These are phyloP conservation scores for Trichoderma asperellum DNA, from an alignment of 2,329 filamentous ascomycete genomes.

Conservation along the genomic window DNA sequence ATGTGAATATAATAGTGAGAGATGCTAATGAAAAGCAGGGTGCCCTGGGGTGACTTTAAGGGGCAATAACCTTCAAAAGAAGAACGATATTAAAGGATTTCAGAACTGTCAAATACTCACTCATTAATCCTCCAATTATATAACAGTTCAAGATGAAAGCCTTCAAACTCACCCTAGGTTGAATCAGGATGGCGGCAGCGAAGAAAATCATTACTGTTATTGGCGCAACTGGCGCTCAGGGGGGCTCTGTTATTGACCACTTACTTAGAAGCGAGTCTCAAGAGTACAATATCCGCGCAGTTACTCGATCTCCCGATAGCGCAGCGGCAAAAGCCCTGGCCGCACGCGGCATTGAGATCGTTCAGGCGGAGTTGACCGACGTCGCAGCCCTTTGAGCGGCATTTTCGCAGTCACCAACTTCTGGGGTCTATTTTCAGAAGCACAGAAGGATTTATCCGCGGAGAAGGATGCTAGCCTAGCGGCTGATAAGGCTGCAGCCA, in stretches of 20 bases:
- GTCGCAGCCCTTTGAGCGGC: slow-evolving; percentile 35
- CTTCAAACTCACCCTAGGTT: background rate
- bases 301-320: slow-evolving; percentile 39
- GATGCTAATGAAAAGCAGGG: background rate
- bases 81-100: background rate
- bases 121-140: background rate
- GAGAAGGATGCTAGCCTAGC: background rate
- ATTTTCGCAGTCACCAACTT: slow-evolving; percentile 42
- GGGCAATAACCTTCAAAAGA: background rate
- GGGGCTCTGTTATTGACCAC: slow-evolving; percentile 39
- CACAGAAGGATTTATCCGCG: background rate
- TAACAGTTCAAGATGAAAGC: background rate
- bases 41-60: background rate
- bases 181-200: slow-evolving; percentile 34
- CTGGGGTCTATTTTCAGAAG: background rate
- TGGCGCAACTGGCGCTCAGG: slow-evolving; percentile 41
- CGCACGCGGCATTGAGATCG: slow-evolving; percentile 37
- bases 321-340: slow-evolving; percentile 37
- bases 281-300: slow-evolving; percentile 37
- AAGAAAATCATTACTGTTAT: slow-evolving; percentile 40
- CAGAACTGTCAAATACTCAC: background rate
- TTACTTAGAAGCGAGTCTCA: slow-evolving; percentile 39
- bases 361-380: slow-evolving; percentile 38
- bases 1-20: background rate
- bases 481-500: background rate